Evolutionary conservation across 202 grass and related monocot genomes (phyloP).

Genomic region (Carex arenaria): DNA sequence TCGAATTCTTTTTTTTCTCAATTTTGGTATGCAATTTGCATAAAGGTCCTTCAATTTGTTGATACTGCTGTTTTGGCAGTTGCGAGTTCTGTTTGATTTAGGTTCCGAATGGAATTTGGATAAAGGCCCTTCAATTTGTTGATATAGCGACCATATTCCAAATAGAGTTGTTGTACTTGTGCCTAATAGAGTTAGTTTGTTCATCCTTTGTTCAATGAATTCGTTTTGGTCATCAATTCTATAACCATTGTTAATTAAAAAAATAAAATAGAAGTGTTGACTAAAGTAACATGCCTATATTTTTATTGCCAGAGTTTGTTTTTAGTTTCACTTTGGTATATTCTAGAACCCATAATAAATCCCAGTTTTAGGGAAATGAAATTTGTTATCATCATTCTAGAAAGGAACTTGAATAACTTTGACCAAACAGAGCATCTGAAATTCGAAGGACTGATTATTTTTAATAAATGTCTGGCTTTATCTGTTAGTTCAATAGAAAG

Average conservation of each 20-base stretch:
- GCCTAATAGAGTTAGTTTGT: background rate
- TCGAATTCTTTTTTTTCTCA: background rate
- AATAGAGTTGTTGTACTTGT: background rate
- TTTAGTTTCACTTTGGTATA: background rate
- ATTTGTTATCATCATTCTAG: background rate
- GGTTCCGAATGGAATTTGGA: background rate
- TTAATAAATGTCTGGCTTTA: background rate
- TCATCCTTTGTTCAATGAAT: background rate
- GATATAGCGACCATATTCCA: background rate
- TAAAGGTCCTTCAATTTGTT: background rate
- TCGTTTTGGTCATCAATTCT: background rate
- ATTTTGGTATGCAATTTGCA: background rate
- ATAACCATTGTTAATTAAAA: background rate
- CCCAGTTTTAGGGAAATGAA: background rate
- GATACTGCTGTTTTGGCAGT: background rate
- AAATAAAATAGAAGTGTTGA: background rate
- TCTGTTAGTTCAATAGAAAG: background rate
- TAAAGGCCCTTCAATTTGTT: no score
- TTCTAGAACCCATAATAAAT: background rate
- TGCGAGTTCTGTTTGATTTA: background rate
- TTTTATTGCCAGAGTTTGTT: background rate
- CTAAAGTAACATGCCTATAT: background rate
- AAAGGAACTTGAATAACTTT: background rate
- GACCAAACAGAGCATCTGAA: background rate
- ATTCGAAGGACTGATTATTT: slow-evolving; percentile 1